Evolutionary conservation across 345 rosid species (phyloP).

Genomic region (Populus nigra): DNA sequence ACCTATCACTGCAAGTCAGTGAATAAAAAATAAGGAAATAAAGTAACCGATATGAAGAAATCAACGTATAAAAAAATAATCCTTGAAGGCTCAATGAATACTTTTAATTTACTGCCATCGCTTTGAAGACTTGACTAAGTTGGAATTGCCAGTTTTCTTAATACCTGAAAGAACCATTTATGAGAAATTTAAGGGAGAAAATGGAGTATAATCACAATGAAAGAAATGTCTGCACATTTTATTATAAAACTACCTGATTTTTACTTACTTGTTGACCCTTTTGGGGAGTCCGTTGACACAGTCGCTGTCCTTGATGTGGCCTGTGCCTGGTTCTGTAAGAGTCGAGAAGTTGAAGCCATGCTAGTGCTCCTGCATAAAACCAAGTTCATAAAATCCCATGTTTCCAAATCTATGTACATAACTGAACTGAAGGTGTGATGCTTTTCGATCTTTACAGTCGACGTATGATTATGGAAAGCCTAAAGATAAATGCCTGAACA

Average conservation of each 20-base stretch:
- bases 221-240: background rate
- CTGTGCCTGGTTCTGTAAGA: conserved; percentile 34
- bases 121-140: conserved; percentile 40
- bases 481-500: no score
- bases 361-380: conserved; percentile 23
- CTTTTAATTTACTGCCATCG: conserved; percentile 41
- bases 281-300: conserved; percentile 14
- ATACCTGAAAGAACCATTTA: conserved; percentile 32
- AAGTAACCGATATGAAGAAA: background rate
- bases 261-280: conserved; percentile 40
- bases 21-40: background rate
- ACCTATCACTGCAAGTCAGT: background rate
- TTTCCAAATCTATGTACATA: background rate
- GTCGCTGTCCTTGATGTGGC: conserved; percentile 17
- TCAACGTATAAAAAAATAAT: background rate
- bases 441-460: background rate
- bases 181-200: conserved; percentile 3
- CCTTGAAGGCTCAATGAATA: background rate
- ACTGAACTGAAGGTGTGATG: background rate
- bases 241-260: background rate
- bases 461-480: no score
- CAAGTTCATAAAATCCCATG: background rate
- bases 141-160: conserved; percentile 29
- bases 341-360: conserved; percentile 20
- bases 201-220: background rate